A percentile compares a stretch with the other conserved stretches of the same genome.
Evolutionary conservation across 306 rosid species (phyloP).

Genomic region (Castanea sativa): DNA sequence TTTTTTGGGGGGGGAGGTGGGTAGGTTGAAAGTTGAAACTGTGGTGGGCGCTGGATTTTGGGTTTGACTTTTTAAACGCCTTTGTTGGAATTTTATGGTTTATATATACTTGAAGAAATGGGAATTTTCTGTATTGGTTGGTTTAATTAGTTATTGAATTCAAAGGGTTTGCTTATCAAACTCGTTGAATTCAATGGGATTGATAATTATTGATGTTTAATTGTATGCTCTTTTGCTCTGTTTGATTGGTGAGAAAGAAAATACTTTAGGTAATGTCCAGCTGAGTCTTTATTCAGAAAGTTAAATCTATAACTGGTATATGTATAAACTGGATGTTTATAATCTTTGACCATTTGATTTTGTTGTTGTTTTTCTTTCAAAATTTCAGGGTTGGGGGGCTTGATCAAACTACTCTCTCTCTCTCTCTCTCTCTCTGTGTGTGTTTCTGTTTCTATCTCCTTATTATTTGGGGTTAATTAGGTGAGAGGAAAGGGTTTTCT

Average conservation of each 20-base stretch:
- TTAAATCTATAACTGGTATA: background rate
- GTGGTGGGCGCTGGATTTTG: background rate
- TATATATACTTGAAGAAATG: background rate
- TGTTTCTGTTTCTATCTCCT: background rate
- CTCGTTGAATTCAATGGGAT: too few relatives aligned
- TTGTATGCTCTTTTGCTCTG: background rate
- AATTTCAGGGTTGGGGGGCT: background rate
- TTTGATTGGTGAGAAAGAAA: background rate
- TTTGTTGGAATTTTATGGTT: background rate
- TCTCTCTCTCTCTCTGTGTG: background rate
- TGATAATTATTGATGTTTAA: background rate
- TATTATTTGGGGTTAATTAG: background rate
- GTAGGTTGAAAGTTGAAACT: conserved; percentile 12
- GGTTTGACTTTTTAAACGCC: conserved; percentile 24
- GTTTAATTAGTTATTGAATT: conserved; percentile 26
- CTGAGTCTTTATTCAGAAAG: background rate
- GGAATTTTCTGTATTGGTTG: background rate
- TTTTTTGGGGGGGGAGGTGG: background rate
- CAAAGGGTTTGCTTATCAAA: conserved; percentile 1
- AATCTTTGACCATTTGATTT: background rate
- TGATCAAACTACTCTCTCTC: background rate
- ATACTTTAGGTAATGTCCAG: background rate
- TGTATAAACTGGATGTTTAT: background rate
- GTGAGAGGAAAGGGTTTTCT: background rate
- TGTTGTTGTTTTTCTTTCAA: background rate